Percentiles rank a stretch among this genome's conserved stretches.
These are phyloP conservation scores for Zygoascus flipseniorum DNA, from an alignment of 805 yeast genomes.

Conservation along the genomic window DNA sequence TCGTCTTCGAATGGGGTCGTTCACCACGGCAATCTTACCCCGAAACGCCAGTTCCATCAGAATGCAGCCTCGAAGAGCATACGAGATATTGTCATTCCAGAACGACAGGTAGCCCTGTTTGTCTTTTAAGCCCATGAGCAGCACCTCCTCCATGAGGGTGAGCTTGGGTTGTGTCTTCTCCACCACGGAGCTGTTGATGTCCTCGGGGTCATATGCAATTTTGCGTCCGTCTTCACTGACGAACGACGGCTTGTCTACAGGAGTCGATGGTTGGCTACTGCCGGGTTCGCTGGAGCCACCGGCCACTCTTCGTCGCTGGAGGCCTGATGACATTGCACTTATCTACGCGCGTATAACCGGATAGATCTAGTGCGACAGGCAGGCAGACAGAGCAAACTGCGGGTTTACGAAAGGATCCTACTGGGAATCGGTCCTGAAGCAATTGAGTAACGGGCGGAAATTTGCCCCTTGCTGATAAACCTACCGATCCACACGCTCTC, in stretches of 20 bases:
- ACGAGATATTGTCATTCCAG: constrained; percentile 97
- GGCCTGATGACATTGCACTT: constrained; percentile 13
- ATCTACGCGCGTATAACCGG: neutral
- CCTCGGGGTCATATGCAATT: constrained; percentile 76
- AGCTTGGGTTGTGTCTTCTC: constrained; percentile 55
- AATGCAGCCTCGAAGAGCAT: constrained; percentile 92
- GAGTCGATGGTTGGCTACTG: neutral
- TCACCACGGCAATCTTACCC: constrained; percentile 78
- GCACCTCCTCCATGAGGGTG: constrained; percentile 94
- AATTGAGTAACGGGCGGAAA: too few relatives aligned
- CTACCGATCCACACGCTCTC: too few relatives aligned
- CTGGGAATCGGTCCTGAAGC: too few relatives aligned
- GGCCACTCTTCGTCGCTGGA: constrained; percentile 23
- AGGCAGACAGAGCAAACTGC: too few relatives aligned
- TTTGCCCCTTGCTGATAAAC: too few relatives aligned
- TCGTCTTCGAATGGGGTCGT: constrained; percentile 86
- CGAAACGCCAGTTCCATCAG: constrained; percentile 86
- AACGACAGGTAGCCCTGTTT: constrained; percentile 92
- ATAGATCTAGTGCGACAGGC: neutral
- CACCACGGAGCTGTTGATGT: constrained; percentile 38
- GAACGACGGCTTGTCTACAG: neutral
- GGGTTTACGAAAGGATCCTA: too few relatives aligned
- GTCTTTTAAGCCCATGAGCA: constrained; percentile 87
- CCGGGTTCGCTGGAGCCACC: constrained; percentile 6
- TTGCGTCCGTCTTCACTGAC: constrained; percentile 40